Evolutionary conservation across 2,329 filamentous ascomycete species (phyloP).

Genomic region (Blumeria graminis): DNA sequence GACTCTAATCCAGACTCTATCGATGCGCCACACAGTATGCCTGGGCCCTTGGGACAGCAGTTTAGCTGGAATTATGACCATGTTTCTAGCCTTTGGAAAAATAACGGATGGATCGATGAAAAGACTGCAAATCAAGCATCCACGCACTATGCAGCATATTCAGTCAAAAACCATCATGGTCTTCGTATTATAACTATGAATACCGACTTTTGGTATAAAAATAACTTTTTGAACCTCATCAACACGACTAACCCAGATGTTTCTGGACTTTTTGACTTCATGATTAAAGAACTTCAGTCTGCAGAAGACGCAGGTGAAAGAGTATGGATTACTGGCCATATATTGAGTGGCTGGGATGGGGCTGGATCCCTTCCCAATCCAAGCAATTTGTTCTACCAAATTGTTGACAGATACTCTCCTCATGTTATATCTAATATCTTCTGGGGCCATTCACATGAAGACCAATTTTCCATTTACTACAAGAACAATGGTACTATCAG

Average conservation of each 20-base stretch:
- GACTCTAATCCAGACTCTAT: conserved; percentile 29
- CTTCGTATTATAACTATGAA: conserved; percentile 28
- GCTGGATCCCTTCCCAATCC: conserved; percentile 27
- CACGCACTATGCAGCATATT: too few relatives aligned
- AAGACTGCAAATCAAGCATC: too few relatives aligned
- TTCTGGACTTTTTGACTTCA: conserved; percentile 23
- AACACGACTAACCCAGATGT: conserved; percentile 26
- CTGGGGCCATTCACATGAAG: too few relatives aligned
- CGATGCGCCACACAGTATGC: conserved; percentile 26
- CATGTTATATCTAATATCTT: too few relatives aligned
- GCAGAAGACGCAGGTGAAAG: conserved; percentile 26
- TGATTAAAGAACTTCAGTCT: conserved; percentile 26
- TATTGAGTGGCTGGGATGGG: conserved; percentile 31
- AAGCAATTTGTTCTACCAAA: conserved; percentile 28
- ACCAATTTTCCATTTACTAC: too few relatives aligned
- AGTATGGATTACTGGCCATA: conserved; percentile 30
- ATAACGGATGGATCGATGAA: too few relatives aligned
- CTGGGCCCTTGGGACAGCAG: conserved; percentile 26
- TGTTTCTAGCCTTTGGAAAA: too few relatives aligned
- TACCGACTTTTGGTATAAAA: conserved; percentile 23
- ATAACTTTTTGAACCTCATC: conserved; percentile 25
- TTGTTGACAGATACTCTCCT: conserved; percentile 25
- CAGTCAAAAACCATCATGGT: conserved; percentile 25
- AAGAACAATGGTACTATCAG: too few relatives aligned
- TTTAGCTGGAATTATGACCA: conserved; percentile 16